A percentile compares a stretch with the other conserved stretches of the same genome.
Conservation (phyloP, 495 filamentous ascomycete species). For the Podospora sp. region DNA sequence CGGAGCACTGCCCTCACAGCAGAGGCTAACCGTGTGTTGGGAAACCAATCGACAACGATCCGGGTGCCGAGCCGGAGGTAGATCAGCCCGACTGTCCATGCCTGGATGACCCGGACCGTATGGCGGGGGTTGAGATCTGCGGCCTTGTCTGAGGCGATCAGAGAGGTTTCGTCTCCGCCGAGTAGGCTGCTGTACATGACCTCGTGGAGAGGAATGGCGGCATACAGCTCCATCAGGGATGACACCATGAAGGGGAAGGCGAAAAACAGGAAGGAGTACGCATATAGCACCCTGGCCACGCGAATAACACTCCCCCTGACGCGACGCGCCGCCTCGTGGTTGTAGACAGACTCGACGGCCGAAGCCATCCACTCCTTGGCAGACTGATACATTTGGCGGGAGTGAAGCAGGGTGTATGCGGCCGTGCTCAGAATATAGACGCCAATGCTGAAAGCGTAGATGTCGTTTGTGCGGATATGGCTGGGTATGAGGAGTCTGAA, state of each 20-base stretch:
- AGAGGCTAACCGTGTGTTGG: conserved; percentile 67
- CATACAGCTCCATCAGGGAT: conserved; percentile 81
- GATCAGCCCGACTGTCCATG: conserved; percentile 91
- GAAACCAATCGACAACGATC: conserved; percentile 62
- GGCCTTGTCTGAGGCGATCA: not conserved
- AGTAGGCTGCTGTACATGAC: conserved; percentile 58
- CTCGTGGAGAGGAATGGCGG: conserved; percentile 86
- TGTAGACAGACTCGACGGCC: conserved; percentile 35
- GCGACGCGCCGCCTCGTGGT: conserved; percentile 39
- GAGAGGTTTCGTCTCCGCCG: not conserved
- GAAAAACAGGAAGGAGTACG: conserved; percentile 68
- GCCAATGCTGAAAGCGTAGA: conserved; percentile 93
- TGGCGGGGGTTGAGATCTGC: conserved; percentile 54
- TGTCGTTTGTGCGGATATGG: conserved; percentile 79
- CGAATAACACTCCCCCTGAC: conserved; percentile 29
- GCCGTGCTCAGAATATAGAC: conserved; percentile 73
- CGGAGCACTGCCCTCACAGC: conserved; percentile 75
- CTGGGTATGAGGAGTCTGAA: conserved; percentile 68
- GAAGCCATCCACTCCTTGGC: conserved; percentile 34
- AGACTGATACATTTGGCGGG: conserved; percentile 46
- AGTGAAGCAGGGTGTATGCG: conserved; percentile 60
- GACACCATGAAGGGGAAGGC: conserved; percentile 84
- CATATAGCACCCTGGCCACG: conserved; percentile 63
- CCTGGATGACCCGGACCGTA: conserved; percentile 84
- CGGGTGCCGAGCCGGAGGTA: conserved; percentile 86